These are phyloP conservation scores for Endocladia muricata DNA, from an alignment of 31 red algal species.

Conservation along the genomic window DNA sequence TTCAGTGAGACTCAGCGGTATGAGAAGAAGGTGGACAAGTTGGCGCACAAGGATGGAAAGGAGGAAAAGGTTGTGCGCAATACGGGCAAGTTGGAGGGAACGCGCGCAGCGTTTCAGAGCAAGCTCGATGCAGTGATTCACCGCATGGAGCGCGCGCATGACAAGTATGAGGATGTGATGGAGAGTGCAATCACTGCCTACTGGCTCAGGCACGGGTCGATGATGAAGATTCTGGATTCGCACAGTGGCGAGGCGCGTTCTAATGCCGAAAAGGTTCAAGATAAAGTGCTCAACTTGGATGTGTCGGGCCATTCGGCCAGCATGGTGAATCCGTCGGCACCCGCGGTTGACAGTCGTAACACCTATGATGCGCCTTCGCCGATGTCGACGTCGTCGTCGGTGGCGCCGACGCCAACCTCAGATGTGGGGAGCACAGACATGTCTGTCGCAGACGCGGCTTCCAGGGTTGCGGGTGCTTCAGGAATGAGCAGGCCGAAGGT, in stretches of 20 bases:
- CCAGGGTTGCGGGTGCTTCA: neutral
- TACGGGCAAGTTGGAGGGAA: conserved; percentile 3
- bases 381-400: too few relatives aligned
- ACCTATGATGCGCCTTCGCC: too few relatives aligned
- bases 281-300: neutral
- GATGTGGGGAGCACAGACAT: too few relatives aligned
- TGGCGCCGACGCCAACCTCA: too few relatives aligned
- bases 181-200: neutral
- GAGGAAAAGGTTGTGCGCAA: neutral
- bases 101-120: neutral
- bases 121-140: neutral
- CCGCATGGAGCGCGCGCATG: neutral
- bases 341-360: too few relatives aligned
- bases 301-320: too few relatives aligned
- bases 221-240: neutral
- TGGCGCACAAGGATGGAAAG: neutral
- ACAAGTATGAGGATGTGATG: conserved; percentile 5
- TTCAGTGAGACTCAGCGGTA: neutral
- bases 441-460: neutral
- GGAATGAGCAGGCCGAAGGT: neutral
- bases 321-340: too few relatives aligned
- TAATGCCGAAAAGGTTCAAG: neutral
- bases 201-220: neutral
- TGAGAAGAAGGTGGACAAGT: neutral
- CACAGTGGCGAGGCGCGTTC: neutral